A percentile compares a stretch with the other conserved stretches of the same genome.
These are phyloP conservation scores for Rhododendron vialii DNA, from an alignment of 148 eudicot species.

Conservation along the genomic window DNA sequence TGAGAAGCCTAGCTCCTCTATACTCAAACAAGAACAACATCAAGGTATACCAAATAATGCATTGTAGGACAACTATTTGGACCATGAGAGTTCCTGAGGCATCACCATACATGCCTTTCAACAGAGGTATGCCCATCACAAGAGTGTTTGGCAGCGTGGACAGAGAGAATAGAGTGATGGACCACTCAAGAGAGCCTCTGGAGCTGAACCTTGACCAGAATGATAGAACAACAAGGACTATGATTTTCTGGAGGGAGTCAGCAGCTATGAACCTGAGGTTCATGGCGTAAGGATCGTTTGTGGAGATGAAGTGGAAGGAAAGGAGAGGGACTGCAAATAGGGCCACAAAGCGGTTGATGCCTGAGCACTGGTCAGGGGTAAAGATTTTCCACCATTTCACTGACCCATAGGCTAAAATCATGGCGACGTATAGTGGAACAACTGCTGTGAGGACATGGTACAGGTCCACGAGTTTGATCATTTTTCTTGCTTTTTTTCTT, in stretches of 20 bases:
- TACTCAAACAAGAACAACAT: slow-evolving; percentile 95
- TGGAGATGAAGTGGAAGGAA: slow-evolving; percentile 84
- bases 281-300: slow-evolving; percentile 77
- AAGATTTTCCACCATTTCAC: slow-evolving; percentile 98
- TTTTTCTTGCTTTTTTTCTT: slow-evolving; percentile 12
- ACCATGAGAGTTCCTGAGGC: slow-evolving; percentile 86
- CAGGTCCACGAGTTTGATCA: slow-evolving; percentile 69
- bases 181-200: slow-evolving; percentile 76
- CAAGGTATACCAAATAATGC: slow-evolving; percentile 90
- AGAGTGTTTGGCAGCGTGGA: slow-evolving; percentile 93
- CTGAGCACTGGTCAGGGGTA: slow-evolving; percentile 87
- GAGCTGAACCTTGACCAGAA: slow-evolving; percentile 54
- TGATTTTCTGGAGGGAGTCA: slow-evolving; percentile 74
- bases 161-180: slow-evolving; percentile 74
- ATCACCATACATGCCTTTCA: slow-evolving; percentile 92
- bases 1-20: slow-evolving; percentile 67
- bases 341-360: slow-evolving; percentile 87
- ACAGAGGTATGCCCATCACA: slow-evolving; percentile 90
- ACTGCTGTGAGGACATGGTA: slow-evolving; percentile 97
- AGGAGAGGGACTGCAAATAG: slow-evolving; percentile 84
- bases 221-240: slow-evolving; percentile 43
- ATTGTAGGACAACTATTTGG: slow-evolving; percentile 84
- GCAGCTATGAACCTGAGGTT: slow-evolving; percentile 81
- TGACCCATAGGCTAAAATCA: slow-evolving; percentile 86
- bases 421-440: slow-evolving; percentile 90